Percentiles rank a stretch among this genome's conserved stretches.
Evolutionary conservation across 768 basidiomycete species (phyloP).

Genomic region (Tubosaeta brunneosetosa): DNA sequence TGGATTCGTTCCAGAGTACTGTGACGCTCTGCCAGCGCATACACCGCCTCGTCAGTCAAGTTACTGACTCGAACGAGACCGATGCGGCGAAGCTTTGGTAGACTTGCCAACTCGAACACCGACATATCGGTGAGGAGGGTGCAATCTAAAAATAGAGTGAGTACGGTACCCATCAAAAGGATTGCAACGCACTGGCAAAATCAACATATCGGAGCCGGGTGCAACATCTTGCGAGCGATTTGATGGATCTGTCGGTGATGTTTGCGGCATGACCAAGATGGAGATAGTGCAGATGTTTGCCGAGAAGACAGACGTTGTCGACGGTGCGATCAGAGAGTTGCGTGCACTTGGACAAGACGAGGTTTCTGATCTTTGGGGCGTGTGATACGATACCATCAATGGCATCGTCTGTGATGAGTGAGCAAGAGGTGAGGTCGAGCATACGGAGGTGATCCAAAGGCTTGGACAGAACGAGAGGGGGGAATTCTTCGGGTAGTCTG

Average conservation of each 20-base stretch:
- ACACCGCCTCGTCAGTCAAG: conserved; percentile 91
- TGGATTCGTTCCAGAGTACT: conserved; percentile 92
- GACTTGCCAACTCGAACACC: conserved; percentile 81
- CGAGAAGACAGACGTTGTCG: conserved; percentile 78
- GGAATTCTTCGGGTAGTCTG: conserved; percentile 41
- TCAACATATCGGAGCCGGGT: conserved; percentile 92
- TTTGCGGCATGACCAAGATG: conserved; percentile 89
- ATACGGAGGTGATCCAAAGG: conserved; percentile 83
- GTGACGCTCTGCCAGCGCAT: conserved; percentile 80
- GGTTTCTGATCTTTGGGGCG: conserved; percentile 78
- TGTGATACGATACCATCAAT: conserved; percentile 78
- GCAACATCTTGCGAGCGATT: conserved; percentile 77
- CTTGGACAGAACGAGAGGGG: conserved; percentile 61
- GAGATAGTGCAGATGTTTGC: conserved; percentile 90
- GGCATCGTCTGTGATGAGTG: conserved; percentile 74
- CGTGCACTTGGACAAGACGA: conserved; percentile 82
- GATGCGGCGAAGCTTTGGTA: conserved; percentile 89
- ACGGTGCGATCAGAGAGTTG: conserved; percentile 78
- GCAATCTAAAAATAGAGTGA: conserved; percentile 56
- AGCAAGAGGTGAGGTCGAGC: conserved; percentile 88
- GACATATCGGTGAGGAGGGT: conserved; percentile 86
- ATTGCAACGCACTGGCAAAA: conserved; percentile 73
- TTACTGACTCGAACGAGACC: conserved; percentile 92
- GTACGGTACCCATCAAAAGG: background rate
- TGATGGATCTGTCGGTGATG: conserved; percentile 88